Base-by-base conservation (phyloP, 306 rosid species). In the Astragalus glycyphyllos region DNA sequence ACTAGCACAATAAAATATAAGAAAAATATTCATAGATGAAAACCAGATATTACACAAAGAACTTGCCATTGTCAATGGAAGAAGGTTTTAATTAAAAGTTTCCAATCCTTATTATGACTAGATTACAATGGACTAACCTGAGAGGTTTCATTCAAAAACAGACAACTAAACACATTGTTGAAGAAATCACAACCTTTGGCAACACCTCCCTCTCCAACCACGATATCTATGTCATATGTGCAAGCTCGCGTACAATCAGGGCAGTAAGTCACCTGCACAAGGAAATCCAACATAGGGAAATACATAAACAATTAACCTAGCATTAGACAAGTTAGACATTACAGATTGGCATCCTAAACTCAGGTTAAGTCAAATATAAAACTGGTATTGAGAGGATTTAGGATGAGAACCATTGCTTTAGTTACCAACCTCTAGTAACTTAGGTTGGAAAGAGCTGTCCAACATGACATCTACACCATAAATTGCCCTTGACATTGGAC, bases 381-480 rank as follows among this genome's bases (percentile, higher is more conserved):
- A 44, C 59, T n/a, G 11, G 70, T 57, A 7, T 20, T 40, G 49
- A 69, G 50, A 53, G 41, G 59, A 67, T 31, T 15, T 51, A 8
- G 5, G 47, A 40, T 41, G 59, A 74, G 29, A 26, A 40, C 55
- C 48, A 29, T 4, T 49, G 56, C 46, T 67, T 47, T 53, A 12
- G 17, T 40, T 47, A 60, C 89, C 74, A 80, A 94, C 97, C 98
- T 94, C 98, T 56, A 94, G 69, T 73, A 94, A 75, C 87, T 89
- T 94, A 0, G 97, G 98, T 70, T 77, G 87, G 77, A 87, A 89
- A 74, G 79, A 72, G 77, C 72, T 13, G 81, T 88, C 98, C 69
- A 94, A 84, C 97, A 90, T 94, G 84, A 94, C 96, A 87, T 89
- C 98, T 49, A 94, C 73, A 20, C 98, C 98, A 50, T 90, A 94